Evolutionary conservation across 306 rosid genomes (phyloP), one percentile per base, ranked within the genome.

Genomic region (Vicia villosa): DNA sequence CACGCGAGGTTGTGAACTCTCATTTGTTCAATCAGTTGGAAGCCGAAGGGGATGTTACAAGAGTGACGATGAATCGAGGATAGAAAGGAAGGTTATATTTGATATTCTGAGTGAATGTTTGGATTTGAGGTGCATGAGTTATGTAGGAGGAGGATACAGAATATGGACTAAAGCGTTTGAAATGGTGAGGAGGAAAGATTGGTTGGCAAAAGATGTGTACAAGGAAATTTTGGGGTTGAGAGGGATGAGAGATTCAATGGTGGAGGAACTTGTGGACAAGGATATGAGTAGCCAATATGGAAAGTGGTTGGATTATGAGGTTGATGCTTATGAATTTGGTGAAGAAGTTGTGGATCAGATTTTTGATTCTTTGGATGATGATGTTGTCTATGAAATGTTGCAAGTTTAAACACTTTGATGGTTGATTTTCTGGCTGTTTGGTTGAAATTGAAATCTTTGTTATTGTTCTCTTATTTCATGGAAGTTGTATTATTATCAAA

Each of bases 251-350:
- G 94, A 90, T 57, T 83, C 86, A 41, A 90, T 88, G 96, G 98
- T 93, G 1, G 97, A 90, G 62, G 97, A 88, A 66, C 91, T 94
- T 41, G 96, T 94, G 74, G 90, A 83, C 76, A 87, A 81, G 77
- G 98, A 94, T 82, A 94, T 94, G 96, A 87, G 92, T 78, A 84
- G 82, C 82, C 74, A 82, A 28, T 72, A 72, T 64, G 98, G 92
- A 73, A 87, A 80, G 63, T 94, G 98, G 98, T 77, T 86, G n/a
- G 92, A 88, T 61, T 94, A 76, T 63, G 95, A 87, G 56, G 78
- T 73, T 7, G 92, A 94, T 73, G 86, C 75, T 73, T 88, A 68
- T 80, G 79, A 63, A 24, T 63, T 88, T 0, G 97, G 95, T 16
- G 74, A 71, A n/a, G 97, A 91, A 75, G 70, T 94, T 52, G 92